phyloP scores from a whole-genome alignment of 768 basidiomycete genomes.

The Leucosporidium creatinivorum region DNA sequence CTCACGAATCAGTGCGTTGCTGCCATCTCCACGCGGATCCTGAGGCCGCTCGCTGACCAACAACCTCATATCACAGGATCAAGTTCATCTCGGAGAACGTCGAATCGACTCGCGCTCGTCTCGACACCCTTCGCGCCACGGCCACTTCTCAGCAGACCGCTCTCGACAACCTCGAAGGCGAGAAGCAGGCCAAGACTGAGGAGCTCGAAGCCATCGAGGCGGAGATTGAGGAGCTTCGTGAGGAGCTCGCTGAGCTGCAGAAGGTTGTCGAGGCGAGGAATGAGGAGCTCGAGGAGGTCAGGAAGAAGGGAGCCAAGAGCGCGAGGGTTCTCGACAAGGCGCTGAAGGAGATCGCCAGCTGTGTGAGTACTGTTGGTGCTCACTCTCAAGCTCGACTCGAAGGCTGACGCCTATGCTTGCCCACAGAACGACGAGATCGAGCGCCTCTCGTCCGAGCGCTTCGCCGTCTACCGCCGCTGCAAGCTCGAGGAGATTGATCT shows the following conservation, averaged over 20 bases:
- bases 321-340: constrained; percentile 74
- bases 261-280: constrained; percentile 30
- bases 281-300: constrained; percentile 52
- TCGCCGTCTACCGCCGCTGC: constrained; percentile 81
- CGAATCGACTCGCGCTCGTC: constrained; percentile 56
- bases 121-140: constrained; percentile 46
- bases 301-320: constrained; percentile 64
- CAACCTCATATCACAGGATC: constrained; percentile 51
- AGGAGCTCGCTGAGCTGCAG: constrained; percentile 48
- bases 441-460: constrained; percentile 74
- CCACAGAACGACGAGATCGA: constrained; percentile 83
- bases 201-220: constrained; percentile 19
- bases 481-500: constrained; percentile 84
- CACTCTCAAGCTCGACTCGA: not conserved
- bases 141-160: constrained; percentile 1
- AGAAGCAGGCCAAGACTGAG: constrained; percentile 12
- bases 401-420: not conserved
- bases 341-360: constrained; percentile 77
- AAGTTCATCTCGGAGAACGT: constrained; percentile 77
- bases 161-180: constrained; percentile 24
- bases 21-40: not conserved
- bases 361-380: constrained; percentile 49
- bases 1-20: constrained; percentile 69
- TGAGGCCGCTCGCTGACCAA: too few species aligned
- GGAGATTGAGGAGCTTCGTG: constrained; percentile 48